phyloP scores from a whole-genome alignment of 371 early-diverging fungal species.

The Amoeboaphelidium protococcarum region DNA sequence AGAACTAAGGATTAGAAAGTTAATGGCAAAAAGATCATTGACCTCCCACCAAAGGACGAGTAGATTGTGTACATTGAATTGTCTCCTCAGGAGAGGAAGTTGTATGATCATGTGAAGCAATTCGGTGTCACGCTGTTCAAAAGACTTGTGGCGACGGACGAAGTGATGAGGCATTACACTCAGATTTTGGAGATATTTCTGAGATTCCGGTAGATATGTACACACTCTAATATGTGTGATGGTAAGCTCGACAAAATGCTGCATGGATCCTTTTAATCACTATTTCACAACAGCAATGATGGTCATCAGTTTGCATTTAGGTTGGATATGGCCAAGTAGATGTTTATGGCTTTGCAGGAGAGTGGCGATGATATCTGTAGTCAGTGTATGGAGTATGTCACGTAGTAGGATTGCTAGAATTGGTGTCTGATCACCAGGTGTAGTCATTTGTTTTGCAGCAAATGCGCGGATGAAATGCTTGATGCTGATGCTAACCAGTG shows the following conservation, averaged over 20 bases:
- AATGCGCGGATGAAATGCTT: too few relatives aligned
- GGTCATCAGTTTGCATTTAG: too few relatives aligned
- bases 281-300: background rate
- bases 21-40: slow-evolving; percentile 33
- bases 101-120: slow-evolving; percentile 31
- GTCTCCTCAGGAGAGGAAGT: slow-evolving; percentile 20
- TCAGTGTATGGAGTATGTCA: background rate
- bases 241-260: background rate
- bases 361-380: background rate
- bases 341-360: background rate
- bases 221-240: background rate
- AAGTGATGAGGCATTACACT: background rate
- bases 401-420: too few relatives aligned
- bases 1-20: slow-evolving; percentile 31
- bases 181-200: background rate
- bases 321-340: background rate
- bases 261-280: background rate
- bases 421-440: too few relatives aligned
- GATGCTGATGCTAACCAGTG: too few relatives aligned
- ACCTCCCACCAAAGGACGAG: slow-evolving; percentile 28
- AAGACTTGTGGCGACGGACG: background rate
- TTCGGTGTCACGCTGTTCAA: background rate
- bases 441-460: too few relatives aligned
- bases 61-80: slow-evolving; percentile 21
- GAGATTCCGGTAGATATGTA: background rate